Evolutionary conservation across 192 early-diverging fungal species (phyloP).

Genomic region (Phycomyces nitens): DNA sequence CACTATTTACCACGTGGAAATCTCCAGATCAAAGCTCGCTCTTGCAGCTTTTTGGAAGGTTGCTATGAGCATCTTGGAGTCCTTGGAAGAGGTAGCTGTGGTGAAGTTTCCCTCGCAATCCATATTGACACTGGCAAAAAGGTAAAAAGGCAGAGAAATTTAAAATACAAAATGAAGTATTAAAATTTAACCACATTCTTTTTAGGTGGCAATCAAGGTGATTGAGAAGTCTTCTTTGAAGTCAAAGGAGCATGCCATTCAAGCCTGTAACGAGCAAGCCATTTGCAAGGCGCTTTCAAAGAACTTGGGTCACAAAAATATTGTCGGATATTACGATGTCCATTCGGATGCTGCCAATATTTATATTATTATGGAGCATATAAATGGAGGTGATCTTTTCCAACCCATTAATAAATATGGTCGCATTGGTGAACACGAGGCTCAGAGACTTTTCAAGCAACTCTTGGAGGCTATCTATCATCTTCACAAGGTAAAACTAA

Average conservation of each 20-base stretch:
- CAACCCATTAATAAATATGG: constrained; percentile 51
- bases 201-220: constrained; percentile 61
- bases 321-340: constrained; percentile 55
- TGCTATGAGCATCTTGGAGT: no score
- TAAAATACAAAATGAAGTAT: no score
- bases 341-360: constrained; percentile 48
- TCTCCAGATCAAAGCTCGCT: no score
- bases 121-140: no score
- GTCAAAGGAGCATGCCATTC: constrained; percentile 47
- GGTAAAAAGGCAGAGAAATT: no score
- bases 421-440: constrained; percentile 43
- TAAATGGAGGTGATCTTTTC: constrained; percentile 58
- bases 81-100: no score
- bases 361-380: constrained; percentile 58
- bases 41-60: no score
- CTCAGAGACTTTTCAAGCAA: constrained; percentile 48
- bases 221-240: constrained; percentile 55
- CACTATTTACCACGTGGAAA: no score
- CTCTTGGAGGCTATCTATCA: constrained; percentile 52
- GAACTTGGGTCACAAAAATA: constrained; percentile 46
- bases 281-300: constrained; percentile 40
- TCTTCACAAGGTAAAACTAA: constrained; percentile 44
- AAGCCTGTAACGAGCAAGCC: constrained; percentile 46
- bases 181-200: no score
- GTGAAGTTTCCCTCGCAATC: no score